Base-by-base conservation (phyloP, 1,284 basidiomycete species). In the Sporisorium graminicola region DNA sequence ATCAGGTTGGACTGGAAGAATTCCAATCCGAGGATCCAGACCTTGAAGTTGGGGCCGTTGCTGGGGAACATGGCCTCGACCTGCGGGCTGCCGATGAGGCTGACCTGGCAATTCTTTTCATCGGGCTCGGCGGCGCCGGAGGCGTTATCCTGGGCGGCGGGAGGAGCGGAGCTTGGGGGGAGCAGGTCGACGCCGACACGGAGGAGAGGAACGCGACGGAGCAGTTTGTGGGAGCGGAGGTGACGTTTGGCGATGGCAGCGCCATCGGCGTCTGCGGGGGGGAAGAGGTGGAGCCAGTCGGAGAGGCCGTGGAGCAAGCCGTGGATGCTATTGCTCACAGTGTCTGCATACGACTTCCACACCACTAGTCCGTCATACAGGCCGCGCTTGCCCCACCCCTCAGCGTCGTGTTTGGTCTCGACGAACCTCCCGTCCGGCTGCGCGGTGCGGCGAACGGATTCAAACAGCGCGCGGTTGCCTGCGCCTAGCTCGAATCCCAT, bases 1-100 rank as follows among this genome's bases (percentile, higher is more conserved):
- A 75, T 60, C 31, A 75, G 29, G 22, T 74, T 74, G 5, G 55
- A 43, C n/a, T 70, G 64, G 43, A 75, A 75, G 37, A 71, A 75
- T 26, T 75, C 64, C 16, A 56, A 20, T 9, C 73, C 73, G 0
- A 71, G 13, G 43, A 75, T 67, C 67, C 67, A 75, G 6, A 66
- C 49, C 27, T 75, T 70, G 26, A 65, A 37, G n/a, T 68, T 42
- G 27, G 52, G 51, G 9, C 46, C 50, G 40, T 55, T 66, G 16
- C 52, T 37, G 2, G 63, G 66, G 35, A 71, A 70, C 73, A 75
- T 75, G 0, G 37, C 12, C 16, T 75, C 73, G 7, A 75, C 67
- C 29, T 64, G 51, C 1, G 59, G 54, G 29, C 55, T 66, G 7
- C 73, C 73, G 14, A 70, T 44, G 9, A 75, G 20, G 0, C 56